Conservation (phyloP, 768 basidiomycete species). For the Pleurotus citrinopileatus region DNA sequence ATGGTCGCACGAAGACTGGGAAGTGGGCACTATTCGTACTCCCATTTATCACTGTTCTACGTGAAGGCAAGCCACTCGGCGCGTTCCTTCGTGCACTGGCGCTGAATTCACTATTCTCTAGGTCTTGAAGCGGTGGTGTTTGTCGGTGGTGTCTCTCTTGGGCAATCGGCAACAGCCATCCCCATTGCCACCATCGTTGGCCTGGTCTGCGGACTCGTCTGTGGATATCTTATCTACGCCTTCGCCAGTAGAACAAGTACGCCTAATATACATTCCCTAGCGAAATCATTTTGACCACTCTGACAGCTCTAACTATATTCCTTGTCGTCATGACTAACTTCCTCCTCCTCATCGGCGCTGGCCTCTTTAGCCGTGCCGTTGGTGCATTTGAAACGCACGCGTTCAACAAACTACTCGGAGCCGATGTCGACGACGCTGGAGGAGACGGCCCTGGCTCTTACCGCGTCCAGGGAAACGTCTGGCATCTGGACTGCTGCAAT, state of each 20-base stretch:
- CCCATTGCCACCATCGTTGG: conserved; percentile 90
- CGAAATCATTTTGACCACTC: background rate
- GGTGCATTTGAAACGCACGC: conserved; percentile 68
- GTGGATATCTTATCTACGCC: conserved; percentile 76
- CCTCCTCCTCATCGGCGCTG: conserved; percentile 90
- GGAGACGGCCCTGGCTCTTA: conserved; percentile 85
- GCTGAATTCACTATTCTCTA: conserved; percentile 20
- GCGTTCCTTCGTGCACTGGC: background rate
- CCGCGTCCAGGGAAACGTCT: conserved; percentile 78
- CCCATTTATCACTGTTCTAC: conserved; percentile 87
- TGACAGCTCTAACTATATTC: conserved; percentile 83
- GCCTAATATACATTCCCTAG: conserved; percentile 18
- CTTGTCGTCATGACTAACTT: conserved; percentile 90
- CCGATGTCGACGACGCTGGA: conserved; percentile 61
- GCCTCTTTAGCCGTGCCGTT: conserved; percentile 81
- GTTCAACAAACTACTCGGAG: conserved; percentile 69
- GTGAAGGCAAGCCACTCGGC: conserved; percentile 74
- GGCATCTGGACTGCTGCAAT: conserved; percentile 84
- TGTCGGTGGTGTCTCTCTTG: conserved; percentile 90
- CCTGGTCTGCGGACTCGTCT: conserved; percentile 68
- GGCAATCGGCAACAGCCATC: conserved; percentile 77
- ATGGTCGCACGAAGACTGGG: conserved; percentile 48
- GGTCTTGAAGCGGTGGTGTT: conserved; percentile 91
- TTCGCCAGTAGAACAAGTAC: conserved; percentile 73
- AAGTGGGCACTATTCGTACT: conserved; percentile 90